These are phyloP conservation scores for Sclerotinia spermophila DNA, from an alignment of 2,329 filamentous ascomycete species.

Conservation along the genomic window DNA sequence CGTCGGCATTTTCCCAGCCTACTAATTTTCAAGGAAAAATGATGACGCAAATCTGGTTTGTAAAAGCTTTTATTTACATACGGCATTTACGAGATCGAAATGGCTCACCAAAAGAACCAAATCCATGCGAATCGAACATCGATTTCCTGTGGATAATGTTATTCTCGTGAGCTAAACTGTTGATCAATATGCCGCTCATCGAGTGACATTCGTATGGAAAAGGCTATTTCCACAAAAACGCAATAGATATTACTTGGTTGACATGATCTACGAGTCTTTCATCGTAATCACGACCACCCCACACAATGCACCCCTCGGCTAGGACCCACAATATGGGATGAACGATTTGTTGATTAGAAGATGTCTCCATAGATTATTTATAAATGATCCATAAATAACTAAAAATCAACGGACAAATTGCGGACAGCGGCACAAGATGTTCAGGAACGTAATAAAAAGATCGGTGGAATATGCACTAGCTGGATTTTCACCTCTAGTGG, in stretches of 20 bases:
- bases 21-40: not conserved
- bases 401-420: not conserved
- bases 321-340: not conserved
- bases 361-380: not conserved
- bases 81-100: not conserved
- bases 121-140: not conserved
- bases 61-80: not conserved
- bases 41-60: conserved; percentile 3
- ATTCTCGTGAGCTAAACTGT: not conserved
- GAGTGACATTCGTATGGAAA: not conserved
- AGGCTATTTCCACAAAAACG: not conserved
- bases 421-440: not conserved
- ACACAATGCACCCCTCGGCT: not conserved
- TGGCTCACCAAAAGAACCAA: not conserved
- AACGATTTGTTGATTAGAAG: not conserved
- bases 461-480: not conserved
- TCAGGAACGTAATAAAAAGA: conserved; percentile 13
- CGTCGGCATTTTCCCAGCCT: not conserved
- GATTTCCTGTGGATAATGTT: not conserved
- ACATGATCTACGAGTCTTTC: not conserved
- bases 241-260: not conserved
- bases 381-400: conserved; percentile 4
- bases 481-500: not conserved
- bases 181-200: not conserved
- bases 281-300: not conserved